Evolutionary conservation across 2,329 filamentous ascomycete genomes (phyloP), one percentile per base, ranked within the genome.

Genomic region (Stagonosporopsis rhizophila): DNA sequence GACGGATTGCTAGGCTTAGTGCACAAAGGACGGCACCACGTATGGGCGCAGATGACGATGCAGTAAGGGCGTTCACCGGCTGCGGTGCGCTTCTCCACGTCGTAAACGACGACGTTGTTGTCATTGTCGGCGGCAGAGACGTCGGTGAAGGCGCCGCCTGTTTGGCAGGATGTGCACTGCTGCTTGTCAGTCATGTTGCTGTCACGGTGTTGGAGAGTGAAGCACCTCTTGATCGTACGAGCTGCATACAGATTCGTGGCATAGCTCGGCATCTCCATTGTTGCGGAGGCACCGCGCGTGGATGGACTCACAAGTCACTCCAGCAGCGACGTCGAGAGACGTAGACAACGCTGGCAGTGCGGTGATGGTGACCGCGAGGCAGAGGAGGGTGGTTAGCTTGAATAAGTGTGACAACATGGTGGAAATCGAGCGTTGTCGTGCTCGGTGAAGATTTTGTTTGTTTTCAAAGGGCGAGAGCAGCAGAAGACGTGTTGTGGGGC

Each of bases 41-140:
- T 38, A 23, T 48, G 51, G 3, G 23, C 27, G 38, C 51, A 54
- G 38, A 54, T 23, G 14, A 54, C n/a, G 30, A 54, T 37, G 32
- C 51, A 54, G 4, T 41, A 30, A 30, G 28, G 28, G 9, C 28
- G 28, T 11, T 30, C 28, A 11, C 28, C 28, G 9, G 23, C 23
- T 25, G 8, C 23, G 23, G 6, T 8, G 23, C 23, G 23, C 23
- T 25, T 25, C 23, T 25, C 23, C 4, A 8, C 23, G 23, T 8
- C 23, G 8, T 12, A 30, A 11, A 30, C 12, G 6, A 11, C 12
- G 12, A 30, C 28, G 11, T 28, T n/a, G 14, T 32, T 32, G 14
- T 32, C 30, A 4, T 32, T 32, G 30, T 25, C 19, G n/a, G 39
- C 28, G n/a, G 32, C 4, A 19, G 39, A n/a, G 47, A 11, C 4